Evolutionary conservation across 345 rosid species (phyloP).

Genomic region (Rhizophora apiculata): DNA sequence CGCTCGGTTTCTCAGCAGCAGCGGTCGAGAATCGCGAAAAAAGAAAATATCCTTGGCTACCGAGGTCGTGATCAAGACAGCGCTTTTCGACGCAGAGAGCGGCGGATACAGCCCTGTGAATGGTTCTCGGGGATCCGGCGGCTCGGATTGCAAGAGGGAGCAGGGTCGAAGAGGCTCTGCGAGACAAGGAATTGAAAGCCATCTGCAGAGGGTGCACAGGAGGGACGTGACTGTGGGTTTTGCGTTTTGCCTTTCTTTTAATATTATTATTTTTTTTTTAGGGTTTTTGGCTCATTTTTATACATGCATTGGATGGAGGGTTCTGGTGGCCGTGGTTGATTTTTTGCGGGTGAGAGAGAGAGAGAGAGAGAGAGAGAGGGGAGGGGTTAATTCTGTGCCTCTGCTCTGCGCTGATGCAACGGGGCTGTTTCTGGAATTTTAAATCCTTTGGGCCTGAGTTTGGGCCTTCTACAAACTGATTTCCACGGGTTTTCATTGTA

Average conservation of each 20-base stretch:
- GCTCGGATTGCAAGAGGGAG: slow-evolving; percentile 42
- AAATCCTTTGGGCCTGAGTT: too few relatives aligned
- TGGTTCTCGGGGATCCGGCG: slow-evolving; percentile 31
- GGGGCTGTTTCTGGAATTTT: too few relatives aligned
- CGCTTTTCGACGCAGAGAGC: slow-evolving; percentile 12
- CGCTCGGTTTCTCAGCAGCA: slow-evolving; percentile 18
- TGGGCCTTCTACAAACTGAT: too few relatives aligned
- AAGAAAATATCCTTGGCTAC: slow-evolving; percentile 8
- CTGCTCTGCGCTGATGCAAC: too few relatives aligned
- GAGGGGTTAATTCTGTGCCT: too few relatives aligned
- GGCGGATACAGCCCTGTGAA: slow-evolving; percentile 19
- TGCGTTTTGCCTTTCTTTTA: background rate
- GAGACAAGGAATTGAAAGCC: slow-evolving; percentile 31
- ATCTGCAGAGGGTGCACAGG: background rate
- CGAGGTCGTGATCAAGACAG: background rate
- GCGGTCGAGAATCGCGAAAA: slow-evolving; percentile 29
- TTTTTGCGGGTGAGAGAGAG: too few relatives aligned
- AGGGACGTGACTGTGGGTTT: background rate
- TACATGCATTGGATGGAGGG: background rate
- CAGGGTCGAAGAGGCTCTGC: slow-evolving; percentile 42
- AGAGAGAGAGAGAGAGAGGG: too few relatives aligned
- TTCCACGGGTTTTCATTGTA: too few relatives aligned
- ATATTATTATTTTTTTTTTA: background rate
- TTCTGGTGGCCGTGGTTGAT: too few relatives aligned
- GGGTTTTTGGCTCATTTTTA: slow-evolving; percentile 1